Conservation (phyloP, 768 basidiomycete species). For the Lyophyllum shimeji region DNA sequence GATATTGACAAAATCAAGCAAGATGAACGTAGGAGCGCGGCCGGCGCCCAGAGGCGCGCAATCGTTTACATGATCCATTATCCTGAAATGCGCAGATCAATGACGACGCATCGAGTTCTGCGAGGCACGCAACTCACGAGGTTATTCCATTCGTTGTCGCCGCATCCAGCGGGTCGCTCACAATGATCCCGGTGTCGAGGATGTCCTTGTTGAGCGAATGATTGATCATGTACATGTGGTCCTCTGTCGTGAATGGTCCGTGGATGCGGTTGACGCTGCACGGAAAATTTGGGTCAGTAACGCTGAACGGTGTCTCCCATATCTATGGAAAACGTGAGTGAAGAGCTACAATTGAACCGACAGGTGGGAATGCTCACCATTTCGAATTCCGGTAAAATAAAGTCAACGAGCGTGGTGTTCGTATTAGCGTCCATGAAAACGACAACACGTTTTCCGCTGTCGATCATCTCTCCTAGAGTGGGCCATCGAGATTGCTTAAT, state of each 20-base stretch:
- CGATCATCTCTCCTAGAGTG: slow-evolving; percentile 58
- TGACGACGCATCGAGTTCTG: background rate
- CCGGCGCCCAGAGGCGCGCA: slow-evolving; percentile 44
- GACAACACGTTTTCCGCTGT: slow-evolving; percentile 57
- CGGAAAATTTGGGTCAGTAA: slow-evolving; percentile 49
- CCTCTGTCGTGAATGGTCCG: no score
- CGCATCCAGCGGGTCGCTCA: slow-evolving; percentile 37
- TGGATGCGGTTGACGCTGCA: slow-evolving; percentile 54
- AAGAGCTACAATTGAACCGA: no score
- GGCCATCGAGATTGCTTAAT: slow-evolving; percentile 56
- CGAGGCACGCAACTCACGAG: slow-evolving; percentile 29
- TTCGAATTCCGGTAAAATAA: slow-evolving; percentile 60
- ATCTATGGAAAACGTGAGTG: no score
- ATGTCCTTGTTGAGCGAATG: slow-evolving; percentile 53
- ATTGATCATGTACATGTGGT: slow-evolving; percentile 62
- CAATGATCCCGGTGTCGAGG: slow-evolving; percentile 36
- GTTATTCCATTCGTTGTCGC: slow-evolving; percentile 34
- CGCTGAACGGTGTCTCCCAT: slow-evolving; percentile 58
- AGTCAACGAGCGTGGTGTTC: slow-evolving; percentile 40
- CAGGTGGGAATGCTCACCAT: no score
- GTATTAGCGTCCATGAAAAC: slow-evolving; percentile 60
- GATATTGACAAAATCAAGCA: slow-evolving; percentile 53
- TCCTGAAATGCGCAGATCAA: slow-evolving; percentile 23
- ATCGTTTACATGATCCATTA: slow-evolving; percentile 39
- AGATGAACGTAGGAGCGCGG: slow-evolving; percentile 51